Evolutionary conservation across 73 alveolate genomes (phyloP).

Genomic region (Symbiodinium natans): DNA sequence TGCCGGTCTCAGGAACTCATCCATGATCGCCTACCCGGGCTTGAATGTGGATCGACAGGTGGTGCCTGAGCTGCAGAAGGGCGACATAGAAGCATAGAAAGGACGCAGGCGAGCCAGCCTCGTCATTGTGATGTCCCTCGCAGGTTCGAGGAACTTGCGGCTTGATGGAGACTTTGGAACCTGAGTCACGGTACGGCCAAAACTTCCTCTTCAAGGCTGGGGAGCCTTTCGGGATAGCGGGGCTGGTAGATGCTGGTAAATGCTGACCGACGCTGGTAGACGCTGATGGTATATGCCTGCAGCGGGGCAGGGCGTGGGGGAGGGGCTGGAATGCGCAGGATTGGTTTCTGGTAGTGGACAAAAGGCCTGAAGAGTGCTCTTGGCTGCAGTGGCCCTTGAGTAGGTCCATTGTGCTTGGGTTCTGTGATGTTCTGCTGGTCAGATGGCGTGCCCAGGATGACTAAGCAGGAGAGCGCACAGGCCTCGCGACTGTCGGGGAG

Average conservation of each 20-base stretch:
- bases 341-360: slow-evolving; percentile 83
- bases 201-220: slow-evolving; percentile 59
- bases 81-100: too few species aligned
- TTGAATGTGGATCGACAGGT: slow-evolving; percentile 73
- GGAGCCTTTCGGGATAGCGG: not conserved
- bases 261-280: too few species aligned
- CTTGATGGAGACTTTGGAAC: slow-evolving; percentile 43
- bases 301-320: too few species aligned
- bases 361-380: slow-evolving; percentile 56
- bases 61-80: not conserved
- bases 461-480: slow-evolving; percentile 86
- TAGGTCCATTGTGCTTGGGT: not conserved
- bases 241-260: too few species aligned
- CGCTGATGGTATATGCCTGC: too few species aligned
- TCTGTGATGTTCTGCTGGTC: not conserved
- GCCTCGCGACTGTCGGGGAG: slow-evolving; percentile 72
- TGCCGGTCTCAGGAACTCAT: slow-evolving; percentile 34
- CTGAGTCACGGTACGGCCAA: slow-evolving; percentile 63
- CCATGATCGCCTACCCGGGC: slow-evolving; percentile 76
- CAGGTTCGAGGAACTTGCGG: slow-evolving; percentile 85
- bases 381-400: not conserved
- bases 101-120: too few species aligned
- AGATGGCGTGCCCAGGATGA: slow-evolving; percentile 30
- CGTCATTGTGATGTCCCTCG: too few species aligned
- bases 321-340: too few species aligned